These are phyloP conservation scores for Gautieria morchelliformis DNA, from an alignment of 768 basidiomycete genomes.

Conservation along the genomic window DNA sequence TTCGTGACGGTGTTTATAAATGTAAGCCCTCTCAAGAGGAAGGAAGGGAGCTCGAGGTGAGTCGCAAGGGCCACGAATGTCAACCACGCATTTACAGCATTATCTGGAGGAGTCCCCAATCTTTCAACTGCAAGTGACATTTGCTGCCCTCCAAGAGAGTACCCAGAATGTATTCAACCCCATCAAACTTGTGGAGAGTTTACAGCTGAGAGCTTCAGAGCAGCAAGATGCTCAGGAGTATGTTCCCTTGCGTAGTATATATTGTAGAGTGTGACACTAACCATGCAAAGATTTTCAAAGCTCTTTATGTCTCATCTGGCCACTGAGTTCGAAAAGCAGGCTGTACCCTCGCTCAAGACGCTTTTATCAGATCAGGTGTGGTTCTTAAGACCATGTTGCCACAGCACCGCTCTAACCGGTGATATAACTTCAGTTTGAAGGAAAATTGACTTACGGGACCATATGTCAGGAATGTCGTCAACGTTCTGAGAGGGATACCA, in stretches of 20 bases:
- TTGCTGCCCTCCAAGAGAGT: conserved; percentile 78
- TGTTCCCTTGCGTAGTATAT: conserved; percentile 15
- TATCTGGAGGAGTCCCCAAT: conserved; percentile 58
- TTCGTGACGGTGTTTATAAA: conserved; percentile 74
- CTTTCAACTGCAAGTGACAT: conserved; percentile 68
- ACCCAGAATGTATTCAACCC: conserved; percentile 72
- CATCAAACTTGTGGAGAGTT: conserved; percentile 70
- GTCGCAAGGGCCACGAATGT: conserved; percentile 7
- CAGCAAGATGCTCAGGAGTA: conserved; percentile 98
- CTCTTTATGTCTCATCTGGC: conserved; percentile 88
- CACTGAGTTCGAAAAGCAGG: conserved; percentile 78
- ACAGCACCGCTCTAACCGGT: background rate
- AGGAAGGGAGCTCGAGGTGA: conserved; percentile 34
- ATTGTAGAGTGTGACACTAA: background rate
- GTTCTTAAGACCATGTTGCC: background rate
- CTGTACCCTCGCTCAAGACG: conserved; percentile 46
- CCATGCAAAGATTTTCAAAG: conserved; percentile 71
- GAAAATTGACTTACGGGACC: conserved; percentile 72
- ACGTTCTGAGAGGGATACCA: conserved; percentile 55
- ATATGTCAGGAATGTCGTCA: conserved; percentile 61
- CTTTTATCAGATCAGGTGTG: conserved; percentile 67
- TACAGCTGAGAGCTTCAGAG: conserved; percentile 70
- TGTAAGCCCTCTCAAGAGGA: conserved; percentile 52
- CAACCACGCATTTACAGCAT: background rate
- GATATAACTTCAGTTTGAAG: conserved; percentile 66